Evolutionary conservation across 768 basidiomycete genomes (phyloP).

Genomic region (Leccinum obscurum): DNA sequence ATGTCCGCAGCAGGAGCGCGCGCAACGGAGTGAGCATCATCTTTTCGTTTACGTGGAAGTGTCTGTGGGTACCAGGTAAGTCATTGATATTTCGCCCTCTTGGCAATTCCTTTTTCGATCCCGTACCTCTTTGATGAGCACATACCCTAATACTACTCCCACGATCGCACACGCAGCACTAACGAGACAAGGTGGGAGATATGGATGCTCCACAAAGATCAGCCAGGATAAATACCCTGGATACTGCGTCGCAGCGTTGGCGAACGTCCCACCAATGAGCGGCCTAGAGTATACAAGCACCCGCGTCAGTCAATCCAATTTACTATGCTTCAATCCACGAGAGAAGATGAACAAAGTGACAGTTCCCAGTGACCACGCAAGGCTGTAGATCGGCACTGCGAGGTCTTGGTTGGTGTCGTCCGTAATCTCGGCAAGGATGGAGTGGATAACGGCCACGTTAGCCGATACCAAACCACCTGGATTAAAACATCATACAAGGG

Average conservation of each 20-base stretch:
- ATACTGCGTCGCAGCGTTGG: slow-evolving; percentile 18
- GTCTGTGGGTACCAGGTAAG: slow-evolving; percentile 9
- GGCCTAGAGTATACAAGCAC: slow-evolving; percentile 7
- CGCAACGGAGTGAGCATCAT: too few relatives aligned
- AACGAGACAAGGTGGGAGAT: slow-evolving; percentile 19
- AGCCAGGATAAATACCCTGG: slow-evolving; percentile 4
- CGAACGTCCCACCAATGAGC: slow-evolving; percentile 23
- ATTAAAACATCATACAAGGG: neutral
- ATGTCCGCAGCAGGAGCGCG: neutral
- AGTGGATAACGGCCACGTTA: slow-evolving; percentile 61
- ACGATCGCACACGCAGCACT: slow-evolving; percentile 11
- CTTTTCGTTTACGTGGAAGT: slow-evolving; percentile 16
- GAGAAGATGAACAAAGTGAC: slow-evolving; percentile 43
- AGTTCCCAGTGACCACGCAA: slow-evolving; percentile 57
- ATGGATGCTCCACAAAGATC: slow-evolving; percentile 16
- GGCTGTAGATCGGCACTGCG: slow-evolving; percentile 57
- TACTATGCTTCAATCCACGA: too few relatives aligned
- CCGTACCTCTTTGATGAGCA: slow-evolving; percentile 23
- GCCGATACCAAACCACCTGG: slow-evolving; percentile 66
- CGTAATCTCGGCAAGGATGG: slow-evolving; percentile 61
- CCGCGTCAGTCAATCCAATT: neutral
- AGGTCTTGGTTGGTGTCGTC: slow-evolving; percentile 60
- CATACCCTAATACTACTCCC: slow-evolving; percentile 16
- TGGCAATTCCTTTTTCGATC: neutral
- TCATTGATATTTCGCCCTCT: neutral